Evolutionary conservation across 257 asterid genomes (phyloP).

Genomic region (Rauvolfia tetraphylla): DNA sequence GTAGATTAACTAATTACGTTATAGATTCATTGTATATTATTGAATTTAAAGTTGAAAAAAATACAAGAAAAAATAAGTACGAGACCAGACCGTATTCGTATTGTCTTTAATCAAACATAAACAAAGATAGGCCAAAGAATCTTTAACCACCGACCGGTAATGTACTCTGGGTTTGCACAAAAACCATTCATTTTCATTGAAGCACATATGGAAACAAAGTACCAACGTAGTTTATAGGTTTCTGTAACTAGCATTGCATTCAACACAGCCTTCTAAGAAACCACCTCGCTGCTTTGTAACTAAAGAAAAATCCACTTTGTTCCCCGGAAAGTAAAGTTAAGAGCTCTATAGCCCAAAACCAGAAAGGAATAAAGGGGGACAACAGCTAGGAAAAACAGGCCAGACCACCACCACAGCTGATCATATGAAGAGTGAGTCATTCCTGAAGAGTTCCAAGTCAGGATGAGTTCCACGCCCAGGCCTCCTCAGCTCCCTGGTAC

Average conservation of each 20-base stretch:
- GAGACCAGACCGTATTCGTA: too few relatives aligned
- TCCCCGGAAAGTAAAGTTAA: not conserved
- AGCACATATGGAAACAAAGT: not conserved
- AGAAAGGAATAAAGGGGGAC: not conserved
- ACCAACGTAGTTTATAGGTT: not conserved
- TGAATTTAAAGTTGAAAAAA: too few relatives aligned
- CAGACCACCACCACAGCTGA: not conserved
- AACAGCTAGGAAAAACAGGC: not conserved
- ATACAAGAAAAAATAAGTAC: too few relatives aligned
- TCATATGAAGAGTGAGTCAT: slow-evolving; percentile 32
- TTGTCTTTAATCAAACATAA: too few relatives aligned
- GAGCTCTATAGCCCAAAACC: not conserved
- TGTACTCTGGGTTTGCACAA: too few relatives aligned
- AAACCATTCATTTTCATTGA: too few relatives aligned
- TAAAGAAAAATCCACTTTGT: not conserved
- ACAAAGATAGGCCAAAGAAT: too few relatives aligned
- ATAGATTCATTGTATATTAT: too few relatives aligned
- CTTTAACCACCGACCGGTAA: too few relatives aligned
- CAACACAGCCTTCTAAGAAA: not conserved
- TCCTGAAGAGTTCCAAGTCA: slow-evolving; percentile 39
- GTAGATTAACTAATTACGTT: too few relatives aligned
- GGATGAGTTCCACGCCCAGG: slow-evolving; percentile 51
- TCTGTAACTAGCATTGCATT: not conserved
- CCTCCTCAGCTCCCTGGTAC: slow-evolving; percentile 37
- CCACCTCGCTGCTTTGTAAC: not conserved